Conservation (phyloP, 1,284 basidiomycete genomes). For the Pseudozyma sp. region DNA sequence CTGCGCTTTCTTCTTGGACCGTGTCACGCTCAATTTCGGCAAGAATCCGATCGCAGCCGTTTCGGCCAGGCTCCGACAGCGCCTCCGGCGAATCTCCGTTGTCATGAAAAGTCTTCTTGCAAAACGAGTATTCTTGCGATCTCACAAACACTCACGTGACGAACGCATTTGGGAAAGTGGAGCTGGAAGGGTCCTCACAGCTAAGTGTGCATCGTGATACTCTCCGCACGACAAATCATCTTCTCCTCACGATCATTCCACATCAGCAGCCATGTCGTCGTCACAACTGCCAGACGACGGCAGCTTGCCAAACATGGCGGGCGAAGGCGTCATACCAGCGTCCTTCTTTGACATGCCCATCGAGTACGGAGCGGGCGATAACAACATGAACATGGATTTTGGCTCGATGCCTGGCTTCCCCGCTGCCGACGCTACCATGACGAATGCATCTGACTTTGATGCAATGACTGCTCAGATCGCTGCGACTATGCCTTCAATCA, state of each 20-base stretch:
- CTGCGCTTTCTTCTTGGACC: constrained; percentile 15
- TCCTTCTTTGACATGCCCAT: constrained; percentile 51
- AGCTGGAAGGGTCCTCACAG: constrained; percentile 5
- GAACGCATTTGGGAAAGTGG: constrained; percentile 7
- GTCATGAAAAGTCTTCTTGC: not conserved
- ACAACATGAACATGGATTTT: constrained; percentile 22
- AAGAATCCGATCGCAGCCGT: constrained; percentile 16
- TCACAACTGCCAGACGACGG: constrained; percentile 17
- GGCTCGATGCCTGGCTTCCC: constrained; percentile 24
- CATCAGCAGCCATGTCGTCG: constrained; percentile 14
- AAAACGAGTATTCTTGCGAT: not conserved
- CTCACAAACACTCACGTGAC: not conserved
- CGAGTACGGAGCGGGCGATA: constrained; percentile 20
- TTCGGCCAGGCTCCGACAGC: constrained; percentile 4
- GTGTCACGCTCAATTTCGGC: constrained; percentile 23
- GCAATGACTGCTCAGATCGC: constrained; percentile 31
- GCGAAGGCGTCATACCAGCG: constrained; percentile 34
- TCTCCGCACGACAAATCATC: not conserved
- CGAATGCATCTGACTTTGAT: constrained; percentile 27
- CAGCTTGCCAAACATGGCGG: constrained; percentile 8
- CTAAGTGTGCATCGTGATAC: not conserved
- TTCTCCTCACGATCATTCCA: not conserved
- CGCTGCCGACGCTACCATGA: constrained; percentile 6
- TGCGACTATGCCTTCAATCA: constrained; percentile 17
- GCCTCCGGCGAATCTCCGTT: constrained; percentile 3